Evolutionary conservation across 164 flowering plant genomes (phyloP).

Genomic region (Umbellularia californica): DNA sequence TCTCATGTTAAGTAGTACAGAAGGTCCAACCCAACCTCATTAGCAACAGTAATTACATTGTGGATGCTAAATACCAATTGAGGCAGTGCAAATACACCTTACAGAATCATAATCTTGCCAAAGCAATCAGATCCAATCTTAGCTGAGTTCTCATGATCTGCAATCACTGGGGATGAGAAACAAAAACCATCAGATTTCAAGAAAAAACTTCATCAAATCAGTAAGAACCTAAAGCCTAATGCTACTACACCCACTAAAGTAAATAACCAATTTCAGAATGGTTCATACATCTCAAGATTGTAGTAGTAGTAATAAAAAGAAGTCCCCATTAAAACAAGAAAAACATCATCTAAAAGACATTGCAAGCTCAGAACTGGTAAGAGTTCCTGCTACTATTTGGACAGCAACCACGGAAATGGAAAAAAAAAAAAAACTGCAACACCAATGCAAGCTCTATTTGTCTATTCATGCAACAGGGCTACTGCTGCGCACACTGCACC

Average conservation of each 20-base stretch:
- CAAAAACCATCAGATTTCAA: neutral
- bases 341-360: neutral
- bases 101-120: too few relatives aligned
- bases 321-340: neutral
- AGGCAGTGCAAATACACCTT: too few relatives aligned
- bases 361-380: neutral
- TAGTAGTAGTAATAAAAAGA: too few relatives aligned
- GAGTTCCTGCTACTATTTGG: too few relatives aligned
- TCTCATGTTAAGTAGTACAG: too few relatives aligned
- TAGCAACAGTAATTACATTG: too few relatives aligned
- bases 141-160: neutral
- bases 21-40: too few relatives aligned
- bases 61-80: too few relatives aligned
- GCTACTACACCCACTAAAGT: neutral
- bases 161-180: neutral
- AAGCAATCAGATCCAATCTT: neutral
- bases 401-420: neutral
- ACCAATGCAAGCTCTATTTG: neutral
- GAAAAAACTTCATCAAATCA: neutral
- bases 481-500: conserved; percentile 74
- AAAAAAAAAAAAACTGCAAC: too few relatives aligned
- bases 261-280: neutral
- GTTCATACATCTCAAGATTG: neutral
- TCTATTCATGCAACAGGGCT: neutral
- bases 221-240: neutral